These are phyloP conservation scores for Pythium periplocum DNA, from an alignment of 352 stramenopile species.

Conservation along the genomic window DNA sequence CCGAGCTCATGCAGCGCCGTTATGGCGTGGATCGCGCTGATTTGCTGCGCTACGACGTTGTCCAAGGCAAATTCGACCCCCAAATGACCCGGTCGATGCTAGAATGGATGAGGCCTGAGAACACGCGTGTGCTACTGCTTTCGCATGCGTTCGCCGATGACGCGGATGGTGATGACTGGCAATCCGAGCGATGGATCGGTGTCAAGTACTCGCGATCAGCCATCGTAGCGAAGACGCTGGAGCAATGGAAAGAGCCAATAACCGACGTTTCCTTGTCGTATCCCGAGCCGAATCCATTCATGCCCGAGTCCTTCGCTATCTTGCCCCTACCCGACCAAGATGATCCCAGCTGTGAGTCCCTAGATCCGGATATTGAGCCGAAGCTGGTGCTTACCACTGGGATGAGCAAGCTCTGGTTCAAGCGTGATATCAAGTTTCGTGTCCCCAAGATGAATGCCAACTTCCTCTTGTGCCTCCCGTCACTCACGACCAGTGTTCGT, in stretches of 20 bases:
- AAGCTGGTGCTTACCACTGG: slow-evolving; percentile 20
- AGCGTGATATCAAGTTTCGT: slow-evolving; percentile 54
- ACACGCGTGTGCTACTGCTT: slow-evolving; percentile 53
- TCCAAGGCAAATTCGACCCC: slow-evolving; percentile 45
- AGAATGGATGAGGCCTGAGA: slow-evolving; percentile 34
- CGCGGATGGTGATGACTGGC: slow-evolving; percentile 9
- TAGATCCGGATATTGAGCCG: slow-evolving; percentile 22
- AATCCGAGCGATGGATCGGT: slow-evolving; percentile 51
- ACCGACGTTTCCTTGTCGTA: slow-evolving; percentile 10
- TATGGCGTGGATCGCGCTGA: slow-evolving; percentile 34
- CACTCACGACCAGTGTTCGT: slow-evolving; percentile 29
- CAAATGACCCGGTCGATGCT: slow-evolving; percentile 25
- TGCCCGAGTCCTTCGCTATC: slow-evolving; percentile 55
- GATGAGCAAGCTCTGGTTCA: slow-evolving; percentile 72
- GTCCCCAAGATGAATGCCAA: slow-evolving; percentile 66
- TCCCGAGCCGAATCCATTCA: slow-evolving; percentile 54
- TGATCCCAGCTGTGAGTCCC: background rate
- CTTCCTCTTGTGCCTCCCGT: slow-evolving; percentile 55
- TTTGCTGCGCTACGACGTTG: slow-evolving; percentile 48
- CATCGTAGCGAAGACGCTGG: slow-evolving; percentile 26
- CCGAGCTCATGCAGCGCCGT: slow-evolving; percentile 50
- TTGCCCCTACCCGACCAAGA: slow-evolving; percentile 17
- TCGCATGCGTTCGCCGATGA: slow-evolving; percentile 39
- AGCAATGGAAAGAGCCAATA: slow-evolving; percentile 17
- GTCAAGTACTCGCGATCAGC: slow-evolving; percentile 36